These are phyloP conservation scores for Rossbeevera mucosa DNA, from an alignment of 768 basidiomycete species.

Conservation along the genomic window DNA sequence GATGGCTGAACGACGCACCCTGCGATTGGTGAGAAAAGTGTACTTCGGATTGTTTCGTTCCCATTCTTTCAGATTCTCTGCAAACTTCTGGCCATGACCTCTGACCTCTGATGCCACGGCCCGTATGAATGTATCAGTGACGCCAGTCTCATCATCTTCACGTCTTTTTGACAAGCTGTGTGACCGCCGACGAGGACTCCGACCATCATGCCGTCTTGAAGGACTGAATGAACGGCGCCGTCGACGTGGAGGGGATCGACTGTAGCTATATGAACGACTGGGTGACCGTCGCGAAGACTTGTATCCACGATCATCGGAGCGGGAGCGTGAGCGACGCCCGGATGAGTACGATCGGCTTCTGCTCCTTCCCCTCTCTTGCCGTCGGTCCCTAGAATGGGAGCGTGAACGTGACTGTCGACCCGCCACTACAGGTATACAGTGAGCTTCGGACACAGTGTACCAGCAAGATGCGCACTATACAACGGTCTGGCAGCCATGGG, in stretches of 20 bases:
- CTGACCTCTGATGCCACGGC: conserved; percentile 84
- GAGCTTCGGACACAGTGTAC: background rate
- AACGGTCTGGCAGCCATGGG: conserved; percentile 73
- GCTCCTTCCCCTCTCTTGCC: conserved; percentile 21
- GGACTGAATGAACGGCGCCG: conserved; percentile 48
- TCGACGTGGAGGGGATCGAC: conserved; percentile 36
- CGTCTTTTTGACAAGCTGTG: conserved; percentile 29
- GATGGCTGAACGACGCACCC: conserved; percentile 37
- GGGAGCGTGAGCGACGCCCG: conserved; percentile 27
- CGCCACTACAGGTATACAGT: conserved; percentile 12
- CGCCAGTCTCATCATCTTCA: conserved; percentile 52
- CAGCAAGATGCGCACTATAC: conserved; percentile 56
- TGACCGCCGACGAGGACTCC: conserved; percentile 47
- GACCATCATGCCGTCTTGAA: conserved; percentile 39
- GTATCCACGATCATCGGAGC: conserved; percentile 29
- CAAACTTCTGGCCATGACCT: conserved; percentile 75
- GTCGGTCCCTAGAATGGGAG: conserved; percentile 32
- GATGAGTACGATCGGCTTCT: conserved; percentile 25
- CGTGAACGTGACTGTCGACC: conserved; percentile 30
- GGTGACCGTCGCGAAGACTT: conserved; percentile 20
- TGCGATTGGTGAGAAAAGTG: conserved; percentile 60
- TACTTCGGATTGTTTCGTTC: conserved; percentile 83
- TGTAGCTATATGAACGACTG: conserved; percentile 28
- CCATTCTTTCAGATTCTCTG: conserved; percentile 64
- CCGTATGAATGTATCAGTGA: conserved; percentile 81